Base-by-base conservation (phyloP, 164 flowering plant species). In the Aristolochia contorta region DNA sequence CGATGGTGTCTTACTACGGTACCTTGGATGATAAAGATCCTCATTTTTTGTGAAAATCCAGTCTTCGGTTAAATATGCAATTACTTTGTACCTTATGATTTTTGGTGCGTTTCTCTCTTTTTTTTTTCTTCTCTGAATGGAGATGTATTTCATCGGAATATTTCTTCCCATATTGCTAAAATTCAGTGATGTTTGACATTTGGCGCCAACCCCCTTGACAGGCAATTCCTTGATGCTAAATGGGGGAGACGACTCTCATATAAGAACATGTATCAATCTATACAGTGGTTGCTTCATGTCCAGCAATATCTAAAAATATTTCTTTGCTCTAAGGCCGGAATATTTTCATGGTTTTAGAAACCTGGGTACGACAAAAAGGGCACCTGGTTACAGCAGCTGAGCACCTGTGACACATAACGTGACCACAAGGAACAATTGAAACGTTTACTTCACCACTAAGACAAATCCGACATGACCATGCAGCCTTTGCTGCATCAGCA, bases 1-100 rank as follows among this genome's bases (percentile, higher is more conserved):
- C 58, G 98, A 93, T 66, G 97, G 98, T 3, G 97, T 93, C 56
- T 72, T 93, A 78, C 94, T 93, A 50, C 88, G 89, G 69, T 93
- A 86, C 78, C 90, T 93, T 24, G 98, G 96, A 73, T 90, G 62
- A 75, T 64, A 51, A 1, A 16, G 23, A 23, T 23, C 56, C 7
- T 22, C 27, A 1, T 4, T 27, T 22, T 22, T 12, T 53, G 15
- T 4, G 43, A 37, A 37, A 37, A 3, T 37, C 43, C 43, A 37
- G 43, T 32, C 43, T 4, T 37, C 43, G 7, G 2, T 37, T 37
- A 37, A 3, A 4, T 37, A 37, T 37, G 43, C 7, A 37, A 37
- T 37, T 37, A 37, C 43, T 37, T 37, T 37, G 43, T 37, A 37
- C 10, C 12, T 37, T 37, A 37, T 37, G 30, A 37, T 37, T 37